phyloP scores from a whole-genome alignment of 306 rosid genomes.

The Parietaria judaica region DNA sequence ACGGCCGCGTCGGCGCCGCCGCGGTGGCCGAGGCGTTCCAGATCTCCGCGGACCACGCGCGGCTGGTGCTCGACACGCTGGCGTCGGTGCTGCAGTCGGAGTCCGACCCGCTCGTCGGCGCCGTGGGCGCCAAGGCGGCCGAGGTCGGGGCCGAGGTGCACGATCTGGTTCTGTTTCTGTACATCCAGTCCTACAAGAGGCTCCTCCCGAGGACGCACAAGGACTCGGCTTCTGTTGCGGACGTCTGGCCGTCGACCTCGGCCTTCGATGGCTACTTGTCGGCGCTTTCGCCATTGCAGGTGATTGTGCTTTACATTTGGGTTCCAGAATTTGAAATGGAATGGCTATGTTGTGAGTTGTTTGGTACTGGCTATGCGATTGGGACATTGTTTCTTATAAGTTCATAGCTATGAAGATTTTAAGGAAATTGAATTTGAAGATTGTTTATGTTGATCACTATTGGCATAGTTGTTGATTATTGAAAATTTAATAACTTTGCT shows the following conservation, averaged over 20 bases:
- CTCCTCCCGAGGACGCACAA: constrained; percentile 87
- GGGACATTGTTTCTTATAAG: not conserved
- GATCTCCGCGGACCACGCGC: constrained; percentile 79
- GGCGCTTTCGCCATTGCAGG: constrained; percentile 98
- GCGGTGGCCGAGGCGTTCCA: constrained; percentile 63
- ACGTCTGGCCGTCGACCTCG: constrained; percentile 99
- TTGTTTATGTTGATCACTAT: too few species aligned
- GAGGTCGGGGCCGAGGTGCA: constrained; percentile 56
- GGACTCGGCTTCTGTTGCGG: constrained; percentile 90
- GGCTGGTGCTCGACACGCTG: constrained; percentile 68
- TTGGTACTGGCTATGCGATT: not conserved
- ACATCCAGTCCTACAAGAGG: constrained; percentile 91
- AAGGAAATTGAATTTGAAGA: too few species aligned
- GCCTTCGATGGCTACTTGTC: constrained; percentile 98
- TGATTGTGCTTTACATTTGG: constrained; percentile 8
- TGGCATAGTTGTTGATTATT: too few species aligned
- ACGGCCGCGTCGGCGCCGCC: constrained; percentile 39
- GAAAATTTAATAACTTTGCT: not conserved
- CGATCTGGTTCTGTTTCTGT: constrained; percentile 82
- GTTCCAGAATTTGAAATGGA: not conserved
- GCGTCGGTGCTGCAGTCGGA: constrained; percentile 66
- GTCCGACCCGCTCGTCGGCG: constrained; percentile 55
- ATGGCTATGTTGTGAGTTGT: not conserved
- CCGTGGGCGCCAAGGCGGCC: constrained; percentile 37
- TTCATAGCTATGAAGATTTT: too few species aligned